Conservation (phyloP, 208 protist genomes). For the Wallacemonas collosoma region DNA sequence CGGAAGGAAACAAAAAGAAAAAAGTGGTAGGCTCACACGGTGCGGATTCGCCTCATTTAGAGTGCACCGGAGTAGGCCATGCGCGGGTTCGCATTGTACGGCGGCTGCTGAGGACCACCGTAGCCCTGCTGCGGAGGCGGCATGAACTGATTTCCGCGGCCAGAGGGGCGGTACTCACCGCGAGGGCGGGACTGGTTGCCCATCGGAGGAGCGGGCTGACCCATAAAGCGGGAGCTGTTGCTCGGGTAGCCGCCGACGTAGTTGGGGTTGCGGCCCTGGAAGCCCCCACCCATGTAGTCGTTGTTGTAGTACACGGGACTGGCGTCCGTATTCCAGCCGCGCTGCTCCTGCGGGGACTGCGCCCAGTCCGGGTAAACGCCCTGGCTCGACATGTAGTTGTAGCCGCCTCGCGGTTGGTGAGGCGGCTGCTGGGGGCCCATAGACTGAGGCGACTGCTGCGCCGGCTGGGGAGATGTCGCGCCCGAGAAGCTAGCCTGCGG, state of each 20-base stretch:
- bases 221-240: constrained; percentile 35
- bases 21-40: neutral
- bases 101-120: neutral
- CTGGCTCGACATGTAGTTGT: neutral
- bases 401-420: neutral
- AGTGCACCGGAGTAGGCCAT: neutral
- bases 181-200: neutral
- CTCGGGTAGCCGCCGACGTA: constrained; percentile 28
- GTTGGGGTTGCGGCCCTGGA: neutral
- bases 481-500: constrained; percentile 16
- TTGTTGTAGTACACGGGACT: neutral
- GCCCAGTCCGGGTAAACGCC: constrained; percentile 1
- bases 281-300: constrained; percentile 9
- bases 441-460: constrained; percentile 9
- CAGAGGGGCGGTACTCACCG: neutral
- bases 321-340: constrained; percentile 15
- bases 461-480: constrained; percentile 7
- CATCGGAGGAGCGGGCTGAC: constrained; percentile 12
- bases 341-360: constrained; percentile 25
- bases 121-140: constrained; percentile 2
- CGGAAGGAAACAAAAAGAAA: neutral
- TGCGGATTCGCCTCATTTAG: neutral
- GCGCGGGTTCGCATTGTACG: constrained; percentile 1
- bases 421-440: constrained; percentile 15
- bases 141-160: too few species aligned